A percentile compares a stretch with the other conserved stretches of the same genome.
Evolutionary conservation across 345 rosid genomes (phyloP).

Genomic region (Corymbia maculata): DNA sequence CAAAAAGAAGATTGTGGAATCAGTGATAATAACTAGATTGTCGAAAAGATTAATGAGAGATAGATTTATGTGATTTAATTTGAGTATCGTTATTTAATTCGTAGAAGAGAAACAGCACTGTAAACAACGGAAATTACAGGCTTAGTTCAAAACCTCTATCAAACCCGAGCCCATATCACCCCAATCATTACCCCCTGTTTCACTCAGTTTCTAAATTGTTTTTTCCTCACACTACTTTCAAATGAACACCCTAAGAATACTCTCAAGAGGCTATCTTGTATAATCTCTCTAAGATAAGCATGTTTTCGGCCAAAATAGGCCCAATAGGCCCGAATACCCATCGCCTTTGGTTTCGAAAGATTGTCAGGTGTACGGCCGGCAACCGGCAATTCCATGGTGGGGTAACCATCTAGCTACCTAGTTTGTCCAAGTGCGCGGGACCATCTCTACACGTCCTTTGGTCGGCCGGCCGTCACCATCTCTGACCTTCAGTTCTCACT

Average conservation of each 20-base stretch:
- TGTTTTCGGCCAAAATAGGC: not conserved
- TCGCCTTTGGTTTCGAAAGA: not conserved
- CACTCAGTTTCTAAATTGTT: not conserved
- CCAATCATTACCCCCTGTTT: not conserved
- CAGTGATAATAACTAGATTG: not conserved
- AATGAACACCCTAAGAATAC: not conserved
- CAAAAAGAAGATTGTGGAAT: not conserved
- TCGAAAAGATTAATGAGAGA: too few relatives aligned
- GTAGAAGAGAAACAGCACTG: not conserved
- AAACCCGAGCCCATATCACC: not conserved
- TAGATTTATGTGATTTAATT: fast-evolving
- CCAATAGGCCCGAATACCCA: not conserved
- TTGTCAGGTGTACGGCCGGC: too few relatives aligned
- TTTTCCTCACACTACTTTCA: not conserved
- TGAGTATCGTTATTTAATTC: fast-evolving
- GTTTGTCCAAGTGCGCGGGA: not conserved
- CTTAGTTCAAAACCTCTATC: not conserved
- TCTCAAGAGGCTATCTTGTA: not conserved
- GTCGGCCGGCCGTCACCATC: not conserved
- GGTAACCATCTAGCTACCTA: not conserved
- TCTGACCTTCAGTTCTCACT: not conserved
- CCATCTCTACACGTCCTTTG: not conserved
- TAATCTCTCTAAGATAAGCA: not conserved
- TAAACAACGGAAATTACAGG: not conserved
- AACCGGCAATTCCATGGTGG: not conserved